A percentile compares a stretch with the other conserved stretches of the same genome.
phyloP scores from a whole-genome alignment of 1,284 basidiomycete species.

The Sporisorium scitamineum region DNA sequence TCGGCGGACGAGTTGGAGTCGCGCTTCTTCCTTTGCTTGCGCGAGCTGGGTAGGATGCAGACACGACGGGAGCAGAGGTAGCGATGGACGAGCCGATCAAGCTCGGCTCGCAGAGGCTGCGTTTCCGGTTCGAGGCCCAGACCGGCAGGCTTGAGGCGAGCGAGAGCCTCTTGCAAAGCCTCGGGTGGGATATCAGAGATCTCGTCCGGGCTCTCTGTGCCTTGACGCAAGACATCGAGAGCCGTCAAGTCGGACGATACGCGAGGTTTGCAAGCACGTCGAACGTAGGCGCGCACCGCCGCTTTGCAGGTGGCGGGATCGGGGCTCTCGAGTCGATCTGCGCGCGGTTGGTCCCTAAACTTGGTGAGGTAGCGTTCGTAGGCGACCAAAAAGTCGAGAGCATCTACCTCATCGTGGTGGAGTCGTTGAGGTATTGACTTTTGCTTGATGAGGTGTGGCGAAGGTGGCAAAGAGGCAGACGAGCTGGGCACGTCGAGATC shows the following conservation, averaged over 20 bases:
- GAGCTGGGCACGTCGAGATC: slow-evolving; percentile 21
- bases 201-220: slow-evolving; percentile 1
- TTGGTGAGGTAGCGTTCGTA: slow-evolving; percentile 52
- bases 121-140: slow-evolving; percentile 35
- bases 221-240: slow-evolving; percentile 20
- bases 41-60: slow-evolving; percentile 25
- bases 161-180: slow-evolving; percentile 22
- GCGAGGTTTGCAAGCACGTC: slow-evolving; percentile 30
- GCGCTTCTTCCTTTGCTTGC: slow-evolving; percentile 18
- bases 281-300: slow-evolving; percentile 38
- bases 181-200: slow-evolving; percentile 16
- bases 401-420: slow-evolving; percentile 53
- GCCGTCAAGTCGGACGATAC: slow-evolving; percentile 32
- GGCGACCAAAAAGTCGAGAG: slow-evolving; percentile 56
- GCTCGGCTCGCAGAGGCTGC: slow-evolving; percentile 44
- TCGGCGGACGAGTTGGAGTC: slow-evolving; percentile 27
- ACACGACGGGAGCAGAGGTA: slow-evolving; percentile 37
- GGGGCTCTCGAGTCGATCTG: slow-evolving; percentile 37
- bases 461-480: slow-evolving; percentile 9
- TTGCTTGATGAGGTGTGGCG: slow-evolving; percentile 9
- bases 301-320: slow-evolving; percentile 42
- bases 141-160: slow-evolving; percentile 26
- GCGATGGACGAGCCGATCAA: slow-evolving; percentile 46
- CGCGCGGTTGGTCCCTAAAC: slow-evolving; percentile 38
- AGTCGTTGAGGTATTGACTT: slow-evolving; percentile 8